A percentile compares a stretch with the other conserved stretches of the same genome.
phyloP scores from a whole-genome alignment of 805 yeast genomes.

The Kazachstania africana region DNA sequence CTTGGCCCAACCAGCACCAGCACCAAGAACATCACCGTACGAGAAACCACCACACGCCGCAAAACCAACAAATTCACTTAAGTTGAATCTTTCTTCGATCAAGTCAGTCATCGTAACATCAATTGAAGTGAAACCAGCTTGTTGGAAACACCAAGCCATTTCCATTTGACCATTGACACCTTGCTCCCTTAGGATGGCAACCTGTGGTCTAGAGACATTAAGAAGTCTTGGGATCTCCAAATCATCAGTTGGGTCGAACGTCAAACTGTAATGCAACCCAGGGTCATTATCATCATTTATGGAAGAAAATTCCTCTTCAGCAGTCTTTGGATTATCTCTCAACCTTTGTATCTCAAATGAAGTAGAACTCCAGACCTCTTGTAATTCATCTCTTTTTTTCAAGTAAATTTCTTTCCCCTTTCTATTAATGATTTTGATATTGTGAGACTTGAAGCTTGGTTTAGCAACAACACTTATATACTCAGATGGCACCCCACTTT shows the following conservation, averaged over 20 bases:
- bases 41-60: constrained; percentile 99
- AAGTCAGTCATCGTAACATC: constrained; percentile 97
- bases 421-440: constrained; percentile 34
- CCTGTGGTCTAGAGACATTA: constrained; percentile 50
- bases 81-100: constrained; percentile 53
- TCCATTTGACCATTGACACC: constrained; percentile 98
- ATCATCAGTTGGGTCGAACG: constrained; percentile 50
- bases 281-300: constrained; percentile 79
- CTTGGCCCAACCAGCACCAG: constrained; percentile 99
- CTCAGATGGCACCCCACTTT: constrained; percentile 45
- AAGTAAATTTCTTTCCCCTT: constrained; percentile 29
- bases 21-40: constrained; percentile 97
- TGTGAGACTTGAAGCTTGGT: constrained; percentile 45
- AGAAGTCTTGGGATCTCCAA: constrained; percentile 26
- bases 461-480: constrained; percentile 55
- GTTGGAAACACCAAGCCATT: constrained; percentile 94
- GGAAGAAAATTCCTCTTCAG: constrained; percentile 71
- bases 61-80: constrained; percentile 77
- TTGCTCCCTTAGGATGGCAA: constrained; percentile 94
- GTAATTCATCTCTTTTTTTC: constrained; percentile 57
- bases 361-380: constrained; percentile 76
- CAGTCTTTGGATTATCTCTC: constrained; percentile 88
- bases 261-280: constrained; percentile 72
- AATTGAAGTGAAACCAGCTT: constrained; percentile 86
- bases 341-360: constrained; percentile 82